Base-by-base conservation (phyloP, 2,329 filamentous ascomycete species). In the Cordyceps fumosorosea region DNA sequence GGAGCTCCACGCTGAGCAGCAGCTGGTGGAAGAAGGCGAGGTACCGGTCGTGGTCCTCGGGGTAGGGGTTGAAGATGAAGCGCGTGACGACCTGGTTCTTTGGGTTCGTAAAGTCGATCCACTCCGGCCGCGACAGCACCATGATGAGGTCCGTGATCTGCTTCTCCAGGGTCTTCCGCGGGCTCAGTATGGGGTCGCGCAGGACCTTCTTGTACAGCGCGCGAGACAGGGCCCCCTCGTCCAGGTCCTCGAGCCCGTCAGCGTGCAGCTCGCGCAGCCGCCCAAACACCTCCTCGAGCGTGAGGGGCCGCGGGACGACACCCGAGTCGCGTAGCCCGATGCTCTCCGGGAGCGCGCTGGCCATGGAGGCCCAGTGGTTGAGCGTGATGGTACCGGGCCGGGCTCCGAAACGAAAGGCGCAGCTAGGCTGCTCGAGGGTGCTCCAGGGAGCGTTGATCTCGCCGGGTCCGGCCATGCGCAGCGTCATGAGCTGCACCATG, bases 11-110 rank as follows among this genome's bases (percentile, higher is more conserved):
- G 65, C 87, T 88, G 48, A 92, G 80, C 3, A 92, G 78, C n/a
- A 92, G 75, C 73, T 92, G 89, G 70, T 90, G 88, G 71, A 90
- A 91, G 75, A 92, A 91, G 29, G 80, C 81, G 63, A 83, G 81
- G 67, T 88, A 89, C 63, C 81, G 80, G 20, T 78, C 74, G 52
- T 81, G 77, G 66, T 87, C 86, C 20, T 78, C 76, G 42, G 80
- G 77, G 62, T 80, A 78, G 14, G 80, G 80, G 67, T 88, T 83
- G 65, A 87, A 86, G 64, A 91, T 88, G 73, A 88, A 91, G 60
- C 86, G 85, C 3, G 89, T 89, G 26, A 88, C 84, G 24, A 91
- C 86, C 69, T 92, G 89, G 68, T 91, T 90, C 68, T 83, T 84
- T 4, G 83, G 82, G 42, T 80, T 78, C 32, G 87, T 88, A 67